Evolutionary conservation across 108 stramenopile species (phyloP), one percentile per base, ranked within the genome.

Genomic region (Discostella stelligeroides): DNA sequence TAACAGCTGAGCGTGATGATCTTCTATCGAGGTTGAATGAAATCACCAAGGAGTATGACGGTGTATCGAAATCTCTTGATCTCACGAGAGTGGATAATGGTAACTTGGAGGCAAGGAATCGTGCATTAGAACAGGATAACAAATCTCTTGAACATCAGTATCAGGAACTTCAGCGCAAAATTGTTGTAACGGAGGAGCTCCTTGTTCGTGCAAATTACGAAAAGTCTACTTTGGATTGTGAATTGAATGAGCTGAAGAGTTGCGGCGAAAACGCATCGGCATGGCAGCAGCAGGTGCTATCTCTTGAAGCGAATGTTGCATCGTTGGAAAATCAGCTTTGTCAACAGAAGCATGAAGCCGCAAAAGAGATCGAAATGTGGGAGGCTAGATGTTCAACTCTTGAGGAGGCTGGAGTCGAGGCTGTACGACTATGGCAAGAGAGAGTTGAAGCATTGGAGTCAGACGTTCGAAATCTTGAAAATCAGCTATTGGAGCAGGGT

Each of bases 291-390:
- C 58, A 60, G 15, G 34, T 53, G 23, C 62, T 60, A 12, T 43
- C 66, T 43, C 65, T 82, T 30, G 80, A 87, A 63, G 28, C 71
- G 1, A 70, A 34, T 51, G 39, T 88, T 11, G 29, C 66, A 27
- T 76, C 75, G 0, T 38, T 88, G 20, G 61, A 84, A 61, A 41
- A 47, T 12, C 76, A 86, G 56, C 46, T 88, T 23, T 49, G 68
- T 49, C 76, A 80, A 24, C 85, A 85, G 66, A 77, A 85, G 49
- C 63, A 77, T 13, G 90, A 87, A 59, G 86, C 87, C 13, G 45
- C 73, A n/a, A 75, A 79, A 17, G 86, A 79, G 0, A 88, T 92
- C 55, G 72, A 70, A 10, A 63, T 77, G 60, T 89, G 86, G 88
- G 79, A 86, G 58, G 57, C 51, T 29, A 41, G 77, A 18, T 85